phyloP scores from a whole-genome alignment of 768 basidiomycete genomes.

The Dictyophora rubrovolvata region DNA sequence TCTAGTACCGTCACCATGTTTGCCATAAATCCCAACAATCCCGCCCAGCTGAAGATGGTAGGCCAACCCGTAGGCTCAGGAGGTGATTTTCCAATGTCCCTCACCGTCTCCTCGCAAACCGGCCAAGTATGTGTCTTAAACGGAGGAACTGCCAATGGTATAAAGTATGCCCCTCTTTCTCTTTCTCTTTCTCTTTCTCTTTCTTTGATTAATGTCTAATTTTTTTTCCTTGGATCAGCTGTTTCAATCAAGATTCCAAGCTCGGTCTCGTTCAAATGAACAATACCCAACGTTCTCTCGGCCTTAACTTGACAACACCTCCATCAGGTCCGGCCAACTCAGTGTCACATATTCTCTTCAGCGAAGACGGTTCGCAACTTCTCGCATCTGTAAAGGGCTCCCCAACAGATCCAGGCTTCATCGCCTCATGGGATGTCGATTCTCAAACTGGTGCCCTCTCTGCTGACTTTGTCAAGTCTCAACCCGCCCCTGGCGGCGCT shows the following conservation, averaged over 20 bases:
- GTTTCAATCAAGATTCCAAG: slow-evolving; percentile 12
- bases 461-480: slow-evolving; percentile 7
- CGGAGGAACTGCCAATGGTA: slow-evolving; percentile 26
- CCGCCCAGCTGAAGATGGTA: slow-evolving; percentile 30
- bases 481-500: slow-evolving; percentile 10
- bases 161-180: slow-evolving; percentile 20
- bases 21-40: slow-evolving; percentile 32
- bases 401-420: slow-evolving; percentile 11
- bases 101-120: slow-evolving; percentile 25
- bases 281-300: slow-evolving; percentile 12
- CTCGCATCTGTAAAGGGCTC: slow-evolving; percentile 15
- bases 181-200: neutral
- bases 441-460: slow-evolving; percentile 11
- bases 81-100: slow-evolving; percentile 42
- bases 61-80: slow-evolving; percentile 34
- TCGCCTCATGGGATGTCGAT: slow-evolving; percentile 12
- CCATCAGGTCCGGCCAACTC: slow-evolving; percentile 13
- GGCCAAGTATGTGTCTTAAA: slow-evolving; percentile 26
- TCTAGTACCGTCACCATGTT: slow-evolving; percentile 34
- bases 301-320: slow-evolving; percentile 15
- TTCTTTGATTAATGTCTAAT: neutral
- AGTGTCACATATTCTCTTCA: slow-evolving; percentile 14
- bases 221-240: slow-evolving; percentile 5
- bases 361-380: slow-evolving; percentile 12
- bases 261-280: slow-evolving; percentile 12